Base-by-base conservation (phyloP, 177 flowering plant genomes). In the Vitis hybrid region DNA sequence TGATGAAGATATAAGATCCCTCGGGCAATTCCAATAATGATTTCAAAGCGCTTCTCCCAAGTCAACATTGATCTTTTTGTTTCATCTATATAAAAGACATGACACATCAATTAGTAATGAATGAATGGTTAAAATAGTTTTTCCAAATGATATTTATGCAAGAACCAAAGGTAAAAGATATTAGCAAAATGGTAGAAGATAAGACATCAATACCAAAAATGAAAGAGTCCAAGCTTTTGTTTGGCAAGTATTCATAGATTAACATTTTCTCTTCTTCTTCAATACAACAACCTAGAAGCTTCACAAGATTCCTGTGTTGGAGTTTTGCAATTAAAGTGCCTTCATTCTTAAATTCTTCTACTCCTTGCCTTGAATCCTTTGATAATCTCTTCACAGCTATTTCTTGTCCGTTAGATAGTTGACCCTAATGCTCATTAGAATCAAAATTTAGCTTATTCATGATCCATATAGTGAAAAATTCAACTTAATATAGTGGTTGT, bases 1-100 rank as follows among this genome's bases (percentile, higher is more conserved):
- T 84, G 79, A 68, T 89, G 93, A 65, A 87, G 87, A 74, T 89
- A 89, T 48, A 86, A 68, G 30, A 89, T 65, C 58, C 93, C 90
- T 63, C 85, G 77, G 54, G 87, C 89, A 61, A 86, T 80, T 41
- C 93, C 93, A 2, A 70, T 48, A 41, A 83, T 80, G 10, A 89
- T 89, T 18, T 77, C 65, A 15, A 73, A 67, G 0, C 91, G 84
- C 21, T 12, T 82, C 59, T 21, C 52, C 93, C 93, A 89, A 57
- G 78, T 73, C 24, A 89, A 59, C 21, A 73, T 15, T 49, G 69
- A 49, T 9, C 75, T 76, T 59, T 53, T 81, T 3, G 61, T 53
- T 68, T 73, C 67, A 73, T 82, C 90, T 88, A 66, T 1, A 24
- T 20, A 27, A 72, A 15, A 21, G 70, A 6, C 20, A 46, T 46